These are phyloP conservation scores for Metschnikowia matae DNA, from an alignment of 805 yeast genomes.

Conservation along the genomic window DNA sequence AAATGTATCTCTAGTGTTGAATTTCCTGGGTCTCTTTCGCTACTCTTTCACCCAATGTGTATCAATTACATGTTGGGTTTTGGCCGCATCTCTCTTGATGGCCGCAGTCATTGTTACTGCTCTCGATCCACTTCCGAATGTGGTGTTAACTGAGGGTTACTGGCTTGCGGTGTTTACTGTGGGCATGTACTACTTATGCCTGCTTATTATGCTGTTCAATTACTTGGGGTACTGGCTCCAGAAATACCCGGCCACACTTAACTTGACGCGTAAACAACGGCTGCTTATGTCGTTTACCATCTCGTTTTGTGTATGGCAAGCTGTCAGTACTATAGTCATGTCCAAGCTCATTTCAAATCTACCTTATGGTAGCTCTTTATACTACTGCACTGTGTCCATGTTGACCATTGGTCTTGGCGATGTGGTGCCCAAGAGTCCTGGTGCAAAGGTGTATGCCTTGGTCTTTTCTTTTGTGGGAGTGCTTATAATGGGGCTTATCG, in stretches of 20 bases:
- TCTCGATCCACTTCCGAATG: not conserved
- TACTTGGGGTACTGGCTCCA: slow-evolving; percentile 54
- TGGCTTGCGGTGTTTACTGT: slow-evolving; percentile 75
- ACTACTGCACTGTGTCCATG: slow-evolving; percentile 67
- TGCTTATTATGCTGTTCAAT: slow-evolving; percentile 50
- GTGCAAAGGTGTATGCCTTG: slow-evolving; percentile 55
- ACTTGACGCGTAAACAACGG: slow-evolving; percentile 63
- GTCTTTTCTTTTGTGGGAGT: slow-evolving; percentile 69
- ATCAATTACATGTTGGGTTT: slow-evolving; percentile 61
- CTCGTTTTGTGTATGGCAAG: slow-evolving; percentile 63
- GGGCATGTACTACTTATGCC: slow-evolving; percentile 55
- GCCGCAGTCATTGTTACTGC: slow-evolving; percentile 43
- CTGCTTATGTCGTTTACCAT: slow-evolving; percentile 69
- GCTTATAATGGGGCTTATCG: slow-evolving; percentile 65
- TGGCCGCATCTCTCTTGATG: slow-evolving; percentile 53
- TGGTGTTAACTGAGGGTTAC: slow-evolving; percentile 54
- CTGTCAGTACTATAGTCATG: slow-evolving; percentile 53
- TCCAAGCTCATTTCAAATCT: slow-evolving; percentile 39
- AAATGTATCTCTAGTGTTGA: slow-evolving; percentile 63
- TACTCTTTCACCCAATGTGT: slow-evolving; percentile 60
- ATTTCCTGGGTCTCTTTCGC: slow-evolving; percentile 55
- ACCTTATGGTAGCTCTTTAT: slow-evolving; percentile 61
- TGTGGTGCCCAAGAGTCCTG: slow-evolving; percentile 49
- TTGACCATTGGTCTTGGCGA: slow-evolving; percentile 84
- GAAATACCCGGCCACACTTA: slow-evolving; percentile 68